Base-by-base conservation (phyloP, 768 basidiomycete species). In the Lactarius akahatsu region DNA sequence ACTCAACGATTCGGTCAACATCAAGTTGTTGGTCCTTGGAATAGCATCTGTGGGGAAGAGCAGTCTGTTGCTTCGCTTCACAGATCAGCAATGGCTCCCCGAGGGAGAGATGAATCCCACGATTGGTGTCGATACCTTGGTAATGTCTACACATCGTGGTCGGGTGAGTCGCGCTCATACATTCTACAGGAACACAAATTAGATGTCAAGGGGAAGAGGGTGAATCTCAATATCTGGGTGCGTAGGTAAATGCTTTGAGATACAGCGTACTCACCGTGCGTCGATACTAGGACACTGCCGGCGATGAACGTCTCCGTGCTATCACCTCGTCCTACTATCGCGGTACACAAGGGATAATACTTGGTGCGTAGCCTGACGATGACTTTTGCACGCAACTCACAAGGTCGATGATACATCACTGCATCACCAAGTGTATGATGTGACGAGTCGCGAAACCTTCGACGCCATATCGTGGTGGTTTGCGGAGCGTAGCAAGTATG, bases 211-310 rank as follows among this genome's bases (percentile, higher is more conserved):
- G 87, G 90, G 62, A 88, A 84, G 81, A 90, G 84, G 72, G 90
- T 92, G 70, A 97, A 97, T 77, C 81, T 99, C 13, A 94, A 91
- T 63, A 96, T 98, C 76, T 99, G 96, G 96, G 95, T 96, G 71
- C 68, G 88, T 76, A 15, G 2, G 34, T 15, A 41, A 26, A 11
- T 1, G 18, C 28, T 15, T 18, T 15, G 18, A 8, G 16, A 38
- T 23, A 20, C 47, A n/a, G 47, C 26, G 5, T 6, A 28, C 38
- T 62, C 26, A 43, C 11, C 8, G 40, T 20, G 2, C 11, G 28
- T 20, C 52, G 9, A 23, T 59, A 28, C 26, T 73, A 95, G 93
- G 93, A 96, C 72, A 96, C 94, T 0, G 94, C 95, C 55, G 96
- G 96, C 0, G 96, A 98, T 76, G 96, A 98, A 77, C 87, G 96